Conservation (phyloP, 257 asterid species). For the Solanum microdontum region DNA sequence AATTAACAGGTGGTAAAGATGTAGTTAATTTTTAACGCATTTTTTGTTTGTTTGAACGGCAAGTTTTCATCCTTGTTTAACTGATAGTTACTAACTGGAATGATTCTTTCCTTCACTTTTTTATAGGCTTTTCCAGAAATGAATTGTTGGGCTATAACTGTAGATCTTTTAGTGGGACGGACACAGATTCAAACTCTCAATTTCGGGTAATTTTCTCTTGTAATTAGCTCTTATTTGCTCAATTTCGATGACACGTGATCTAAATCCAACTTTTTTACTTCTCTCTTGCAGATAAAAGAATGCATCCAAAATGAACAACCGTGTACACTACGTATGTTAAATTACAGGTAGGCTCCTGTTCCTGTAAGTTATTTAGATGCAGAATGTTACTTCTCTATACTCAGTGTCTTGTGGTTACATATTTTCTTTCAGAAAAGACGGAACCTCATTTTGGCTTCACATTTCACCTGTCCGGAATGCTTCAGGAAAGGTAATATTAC, state of each 20-base stretch:
- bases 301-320: constrained; percentile 49
- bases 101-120: background rate
- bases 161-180: constrained; percentile 65
- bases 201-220: constrained; percentile 8
- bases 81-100: background rate
- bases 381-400: background rate
- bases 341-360: constrained; percentile 61
- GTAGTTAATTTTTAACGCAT: background rate
- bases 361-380: background rate
- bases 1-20: constrained; percentile 55
- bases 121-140: constrained; percentile 60
- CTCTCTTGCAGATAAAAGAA: constrained; percentile 55
- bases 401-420: background rate
- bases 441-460: constrained; percentile 80
- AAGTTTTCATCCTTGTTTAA: background rate
- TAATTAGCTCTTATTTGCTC: background rate
- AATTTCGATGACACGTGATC: background rate
- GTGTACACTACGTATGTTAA: constrained; percentile 75
- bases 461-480: constrained; percentile 85
- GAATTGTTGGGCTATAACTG: constrained; percentile 80
- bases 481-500: constrained; percentile 61
- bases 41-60: background rate
- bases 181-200: constrained; percentile 22
- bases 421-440: constrained; percentile 30
- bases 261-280: background rate